Base-by-base conservation (phyloP, 306 rosid genomes). In the Casuarina cunninghamiana region DNA sequence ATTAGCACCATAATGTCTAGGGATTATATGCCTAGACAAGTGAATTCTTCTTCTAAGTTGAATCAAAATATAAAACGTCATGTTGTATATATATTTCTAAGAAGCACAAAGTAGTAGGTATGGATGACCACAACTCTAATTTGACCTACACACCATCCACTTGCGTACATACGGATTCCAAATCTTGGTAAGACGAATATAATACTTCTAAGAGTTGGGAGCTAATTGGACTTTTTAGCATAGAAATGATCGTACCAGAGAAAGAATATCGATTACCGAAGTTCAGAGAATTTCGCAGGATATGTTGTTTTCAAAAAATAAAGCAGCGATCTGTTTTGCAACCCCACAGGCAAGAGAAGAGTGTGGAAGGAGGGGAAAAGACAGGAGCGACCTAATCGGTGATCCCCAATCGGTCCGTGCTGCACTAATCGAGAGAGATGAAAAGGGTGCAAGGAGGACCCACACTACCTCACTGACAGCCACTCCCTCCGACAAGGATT, bases 401-500 rank as follows among this genome's bases (percentile, higher is more conserved):
- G 32, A 26, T 26, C 32, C 32, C 32, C 13, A 10, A 10, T 48
- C 12, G 51, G 51, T 48, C 9, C 51, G 17, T 53, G 3, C n/a
- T 37, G 16, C 39, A n/a, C 9, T 49, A 17, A 32, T 57, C 21
- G 5, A 58, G n/a, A 61, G 5, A 10, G 7, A 4, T 26, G 79
- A 19, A 55, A 1, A 15, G 44, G 55, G 21, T 5, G 43, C n/a
- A 4, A 61, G 68, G 78, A 77, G 88, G 70, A 58, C 69, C 84
- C 32, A 63, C 60, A 74, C 57, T 49, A 42, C 54, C 69, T 43
- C 42, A 72, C 78, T 80, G 85, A 85, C 82, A 83, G 51, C 80
- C 82, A 84, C 87, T 71, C 70, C 75, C 72, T 75, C 80, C 75
- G 87, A 84, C 90, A 87, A 69, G 80, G 83, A 87, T 75, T 84